These are phyloP conservation scores for Lentinula novae-zelandiae DNA, from an alignment of 1,284 basidiomycete genomes.

Conservation along the genomic window DNA sequence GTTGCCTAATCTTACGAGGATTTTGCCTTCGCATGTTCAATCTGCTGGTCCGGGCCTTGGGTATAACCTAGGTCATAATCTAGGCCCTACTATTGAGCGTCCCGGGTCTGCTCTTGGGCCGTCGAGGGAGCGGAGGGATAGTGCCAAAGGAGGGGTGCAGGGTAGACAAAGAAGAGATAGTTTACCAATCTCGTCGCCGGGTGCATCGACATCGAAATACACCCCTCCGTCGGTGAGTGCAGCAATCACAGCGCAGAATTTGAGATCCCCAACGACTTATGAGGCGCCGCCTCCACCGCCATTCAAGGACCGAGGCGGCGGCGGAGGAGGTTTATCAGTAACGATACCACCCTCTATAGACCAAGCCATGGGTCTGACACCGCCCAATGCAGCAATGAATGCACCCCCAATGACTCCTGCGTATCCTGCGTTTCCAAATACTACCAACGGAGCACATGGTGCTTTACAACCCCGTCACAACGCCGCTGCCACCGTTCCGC, in stretches of 20 bases:
- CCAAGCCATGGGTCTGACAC: constrained; percentile 3
- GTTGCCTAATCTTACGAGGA: constrained; percentile 2
- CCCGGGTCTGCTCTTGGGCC: not conserved
- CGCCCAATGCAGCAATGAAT: not conserved
- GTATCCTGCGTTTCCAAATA: constrained; percentile 58
- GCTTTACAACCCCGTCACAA: not conserved
- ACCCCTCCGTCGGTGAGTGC: constrained; percentile 23
- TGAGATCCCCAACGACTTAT: constrained; percentile 48
- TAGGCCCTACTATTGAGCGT: not conserved
- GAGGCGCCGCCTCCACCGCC: constrained; percentile 37
- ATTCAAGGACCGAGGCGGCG: constrained; percentile 7
- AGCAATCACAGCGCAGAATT: constrained; percentile 23
- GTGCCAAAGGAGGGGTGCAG: not conserved
- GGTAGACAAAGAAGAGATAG: constrained; percentile 5
- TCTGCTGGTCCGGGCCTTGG: not conserved
- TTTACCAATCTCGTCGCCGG: not conserved
- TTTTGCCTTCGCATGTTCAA: not conserved
- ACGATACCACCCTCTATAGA: constrained; percentile 13
- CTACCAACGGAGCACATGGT: not conserved
- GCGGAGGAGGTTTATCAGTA: constrained; percentile 16
- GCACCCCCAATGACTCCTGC: constrained; percentile 59
- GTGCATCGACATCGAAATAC: constrained; percentile 15
- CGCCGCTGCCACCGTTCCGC: not conserved
- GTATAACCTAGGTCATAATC: not conserved
- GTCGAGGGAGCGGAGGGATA: constrained; percentile 7